Evolutionary conservation across 2,329 filamentous ascomycete genomes (phyloP).

Genomic region (Diplodia sapinea): DNA sequence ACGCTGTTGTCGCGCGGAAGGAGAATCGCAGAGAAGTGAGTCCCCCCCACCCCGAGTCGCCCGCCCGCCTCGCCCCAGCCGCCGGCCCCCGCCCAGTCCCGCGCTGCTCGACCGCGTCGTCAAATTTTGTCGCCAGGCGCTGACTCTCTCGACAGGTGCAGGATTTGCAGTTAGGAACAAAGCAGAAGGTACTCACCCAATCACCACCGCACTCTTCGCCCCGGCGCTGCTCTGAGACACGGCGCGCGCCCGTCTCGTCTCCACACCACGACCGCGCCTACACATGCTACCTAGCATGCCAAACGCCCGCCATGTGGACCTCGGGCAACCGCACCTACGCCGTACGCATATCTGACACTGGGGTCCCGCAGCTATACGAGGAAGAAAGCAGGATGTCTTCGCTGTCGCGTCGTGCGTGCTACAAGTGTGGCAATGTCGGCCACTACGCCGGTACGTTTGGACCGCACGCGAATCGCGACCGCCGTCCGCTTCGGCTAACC

Average conservation of each 20-base stretch:
- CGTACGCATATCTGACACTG: slow-evolving; percentile 34
- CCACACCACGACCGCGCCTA: neutral
- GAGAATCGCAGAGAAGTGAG: slow-evolving; percentile 28
- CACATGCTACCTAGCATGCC: slow-evolving; percentile 33
- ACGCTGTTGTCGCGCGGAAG: slow-evolving; percentile 28
- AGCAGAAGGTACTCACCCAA: slow-evolving; percentile 37
- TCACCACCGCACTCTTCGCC: slow-evolving; percentile 1
- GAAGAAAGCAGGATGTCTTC: slow-evolving; percentile 53
- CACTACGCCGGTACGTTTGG: slow-evolving; percentile 57
- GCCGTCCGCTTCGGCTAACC: slow-evolving; percentile 13
- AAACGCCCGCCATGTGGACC: slow-evolving; percentile 26
- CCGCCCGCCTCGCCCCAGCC: slow-evolving; percentile 18
- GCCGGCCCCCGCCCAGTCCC: slow-evolving; percentile 29
- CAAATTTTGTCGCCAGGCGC: slow-evolving; percentile 37
- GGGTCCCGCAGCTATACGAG: slow-evolving; percentile 37
- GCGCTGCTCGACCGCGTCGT: slow-evolving; percentile 32
- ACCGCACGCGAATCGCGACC: slow-evolving; percentile 34
- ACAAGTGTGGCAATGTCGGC: slow-evolving; percentile 60
- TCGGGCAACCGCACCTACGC: slow-evolving; percentile 37
- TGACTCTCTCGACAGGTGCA: slow-evolving; percentile 44
- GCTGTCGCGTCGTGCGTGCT: slow-evolving; percentile 60
- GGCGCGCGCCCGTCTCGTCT: slow-evolving; percentile 1
- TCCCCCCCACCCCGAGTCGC: slow-evolving; percentile 20
- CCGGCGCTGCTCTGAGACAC: neutral
- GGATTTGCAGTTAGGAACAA: slow-evolving; percentile 40